Evolutionary conservation across 805 yeast species (phyloP), one percentile per base, ranked within the genome.

Genomic region (Phaffomyces antillensis): DNA sequence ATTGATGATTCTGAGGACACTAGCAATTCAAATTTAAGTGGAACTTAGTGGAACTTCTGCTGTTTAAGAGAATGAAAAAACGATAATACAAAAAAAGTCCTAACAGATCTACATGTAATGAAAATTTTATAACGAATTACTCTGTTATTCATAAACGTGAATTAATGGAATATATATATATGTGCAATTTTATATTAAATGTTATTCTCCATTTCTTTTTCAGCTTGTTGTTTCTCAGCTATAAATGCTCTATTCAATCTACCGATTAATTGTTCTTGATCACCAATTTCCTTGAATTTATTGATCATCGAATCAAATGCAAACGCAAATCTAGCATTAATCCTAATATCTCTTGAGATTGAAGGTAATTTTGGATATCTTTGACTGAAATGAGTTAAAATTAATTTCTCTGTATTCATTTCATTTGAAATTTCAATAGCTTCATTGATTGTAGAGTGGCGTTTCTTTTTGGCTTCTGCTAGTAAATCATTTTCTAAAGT

Each of bases 351-450:
- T 36, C 61, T 54, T 26, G 63, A 61, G 10, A 63, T 52, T 35
- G 59, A 60, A 11, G 79, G 81, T 20, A 79, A 59, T 48, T 76
- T 75, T 3, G 86, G 84, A 58, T 87, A 93, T 50, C 99, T 73
- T 51, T 93, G 95, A 46, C 96, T 85, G 66, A 93, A 90, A 66
- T 93, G 99, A 0, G 99, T 93, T 36, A 93, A 67, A 5, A 93
- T 68, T 25, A 88, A 64, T 51, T 81, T 77, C 28, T 72, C 69
- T 23, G 90, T 88, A 20, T 73, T 65, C 98, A 93, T 91, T 33
- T 68, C 62, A 44, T 75, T 69, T 1, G 86, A 79, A 3, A 89
- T 80, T 15, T 67, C 68, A 26, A 90, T 71, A 0, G 98, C 98
- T 58, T 91, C 98, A 18, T 84, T 76, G 45, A 89, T 77, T 0